These are phyloP conservation scores for Aspergillus steynii DNA, from an alignment of 495 filamentous ascomycete species.

Conservation along the genomic window DNA sequence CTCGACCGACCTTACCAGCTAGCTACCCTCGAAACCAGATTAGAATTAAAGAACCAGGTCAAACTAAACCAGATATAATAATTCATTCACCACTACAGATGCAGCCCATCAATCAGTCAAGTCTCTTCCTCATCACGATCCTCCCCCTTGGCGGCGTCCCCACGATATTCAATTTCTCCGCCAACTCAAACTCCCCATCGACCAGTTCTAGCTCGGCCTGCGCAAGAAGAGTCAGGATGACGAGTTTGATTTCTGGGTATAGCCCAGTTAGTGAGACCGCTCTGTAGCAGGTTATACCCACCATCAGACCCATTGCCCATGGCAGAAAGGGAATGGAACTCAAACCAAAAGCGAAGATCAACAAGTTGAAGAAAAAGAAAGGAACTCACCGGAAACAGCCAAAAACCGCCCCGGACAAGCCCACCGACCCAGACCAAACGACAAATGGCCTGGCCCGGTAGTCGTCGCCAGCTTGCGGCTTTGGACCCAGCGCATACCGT, in stretches of 20 bases:
- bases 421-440: background rate
- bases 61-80: no score
- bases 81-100: no score
- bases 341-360: no score
- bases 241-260: background rate
- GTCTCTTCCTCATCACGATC: background rate
- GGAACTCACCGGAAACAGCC: background rate
- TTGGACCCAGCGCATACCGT: background rate
- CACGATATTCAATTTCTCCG: background rate
- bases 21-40: no score
- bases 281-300: background rate
- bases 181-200: background rate
- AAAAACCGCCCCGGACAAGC: background rate
- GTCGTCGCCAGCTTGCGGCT: background rate
- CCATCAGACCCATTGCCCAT: no score
- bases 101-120: no score
- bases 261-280: background rate
- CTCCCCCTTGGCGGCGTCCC: background rate
- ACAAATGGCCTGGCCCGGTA: background rate
- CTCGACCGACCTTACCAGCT: no score
- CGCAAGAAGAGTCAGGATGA: background rate
- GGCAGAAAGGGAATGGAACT: no score
- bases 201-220: background rate
- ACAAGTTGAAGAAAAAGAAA: background rate
- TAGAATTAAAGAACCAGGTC: no score